These are phyloP conservation scores for Aphanomyces euteiches DNA, from an alignment of 352 stramenopile species.

Conservation along the genomic window DNA sequence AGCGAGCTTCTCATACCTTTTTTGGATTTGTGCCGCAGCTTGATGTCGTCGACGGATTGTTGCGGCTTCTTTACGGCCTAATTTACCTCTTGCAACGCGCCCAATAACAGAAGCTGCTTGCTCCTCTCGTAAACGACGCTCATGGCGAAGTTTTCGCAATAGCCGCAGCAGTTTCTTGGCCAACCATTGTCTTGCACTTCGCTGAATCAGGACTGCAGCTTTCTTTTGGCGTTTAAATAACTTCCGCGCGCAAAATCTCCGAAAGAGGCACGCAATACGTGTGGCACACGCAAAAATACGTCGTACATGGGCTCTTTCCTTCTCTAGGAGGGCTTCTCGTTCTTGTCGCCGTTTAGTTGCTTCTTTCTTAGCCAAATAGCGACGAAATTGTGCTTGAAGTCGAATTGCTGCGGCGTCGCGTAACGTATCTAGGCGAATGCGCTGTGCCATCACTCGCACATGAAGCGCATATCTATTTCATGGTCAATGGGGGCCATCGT, in stretches of 20 bases:
- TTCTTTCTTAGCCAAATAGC: neutral
- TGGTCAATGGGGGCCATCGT: neutral
- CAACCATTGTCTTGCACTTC: conserved; percentile 1
- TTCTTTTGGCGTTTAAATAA: neutral
- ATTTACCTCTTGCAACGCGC: conserved; percentile 8
- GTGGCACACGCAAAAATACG: neutral
- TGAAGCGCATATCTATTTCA: conserved; percentile 22
- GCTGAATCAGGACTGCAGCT: conserved; percentile 13
- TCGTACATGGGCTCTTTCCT: no score
- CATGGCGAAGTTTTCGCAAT: no score
- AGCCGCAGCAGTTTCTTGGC: neutral
- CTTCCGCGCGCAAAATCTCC: neutral
- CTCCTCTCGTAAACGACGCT: no score
- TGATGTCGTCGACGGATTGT: neutral
- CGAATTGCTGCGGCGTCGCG: conserved; percentile 5
- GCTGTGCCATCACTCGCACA: conserved; percentile 23
- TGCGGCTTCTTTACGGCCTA: neutral
- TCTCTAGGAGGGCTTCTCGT: neutral
- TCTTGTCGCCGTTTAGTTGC: neutral
- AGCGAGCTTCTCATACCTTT: neutral
- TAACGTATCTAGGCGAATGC: neutral
- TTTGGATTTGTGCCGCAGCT: neutral
- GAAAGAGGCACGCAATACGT: neutral
- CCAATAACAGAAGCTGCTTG: conserved; percentile 2
- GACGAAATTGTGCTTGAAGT: conserved; percentile 8